phyloP scores from a whole-genome alignment of 495 filamentous ascomycete genomes.

The Neurospora discreta region DNA sequence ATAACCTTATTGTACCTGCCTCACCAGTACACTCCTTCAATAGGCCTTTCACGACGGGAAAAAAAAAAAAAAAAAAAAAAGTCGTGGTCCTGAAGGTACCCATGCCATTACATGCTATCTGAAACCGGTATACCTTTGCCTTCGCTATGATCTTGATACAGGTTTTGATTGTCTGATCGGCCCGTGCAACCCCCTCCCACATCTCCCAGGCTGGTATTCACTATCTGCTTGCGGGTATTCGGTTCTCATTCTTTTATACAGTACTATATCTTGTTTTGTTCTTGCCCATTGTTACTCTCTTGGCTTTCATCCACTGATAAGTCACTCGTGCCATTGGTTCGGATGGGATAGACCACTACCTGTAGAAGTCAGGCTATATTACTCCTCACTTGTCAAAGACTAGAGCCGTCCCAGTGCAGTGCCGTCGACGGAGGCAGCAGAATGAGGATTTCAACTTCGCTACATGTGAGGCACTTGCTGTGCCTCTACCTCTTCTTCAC shows the following conservation, averaged over 20 bases:
- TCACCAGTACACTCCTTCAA: not conserved
- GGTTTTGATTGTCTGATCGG: not conserved
- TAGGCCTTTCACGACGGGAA: not conserved
- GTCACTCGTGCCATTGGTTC: not conserved
- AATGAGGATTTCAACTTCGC: not conserved
- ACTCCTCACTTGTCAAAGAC: not conserved
- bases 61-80: not conserved
- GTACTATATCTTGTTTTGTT: not conserved
- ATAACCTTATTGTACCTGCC: not conserved
- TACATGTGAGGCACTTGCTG: conserved; percentile 11
- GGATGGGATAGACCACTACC: not conserved
- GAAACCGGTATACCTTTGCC: not conserved
- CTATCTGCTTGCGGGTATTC: not conserved
- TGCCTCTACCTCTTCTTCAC: conserved; percentile 17
- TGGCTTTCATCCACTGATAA: not conserved
- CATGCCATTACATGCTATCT: not conserved
- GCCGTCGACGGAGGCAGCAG: not conserved
- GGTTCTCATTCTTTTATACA: not conserved
- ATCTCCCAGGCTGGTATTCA: not conserved
- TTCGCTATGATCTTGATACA: not conserved
- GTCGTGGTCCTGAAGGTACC: not conserved
- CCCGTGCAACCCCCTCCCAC: not conserved
- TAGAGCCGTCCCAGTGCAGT: not conserved
- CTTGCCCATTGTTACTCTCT: not conserved
- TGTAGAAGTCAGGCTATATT: not conserved